These are phyloP conservation scores for Eimeria praecox DNA, from an alignment of 169 alveolate species.

Conservation along the genomic window DNA sequence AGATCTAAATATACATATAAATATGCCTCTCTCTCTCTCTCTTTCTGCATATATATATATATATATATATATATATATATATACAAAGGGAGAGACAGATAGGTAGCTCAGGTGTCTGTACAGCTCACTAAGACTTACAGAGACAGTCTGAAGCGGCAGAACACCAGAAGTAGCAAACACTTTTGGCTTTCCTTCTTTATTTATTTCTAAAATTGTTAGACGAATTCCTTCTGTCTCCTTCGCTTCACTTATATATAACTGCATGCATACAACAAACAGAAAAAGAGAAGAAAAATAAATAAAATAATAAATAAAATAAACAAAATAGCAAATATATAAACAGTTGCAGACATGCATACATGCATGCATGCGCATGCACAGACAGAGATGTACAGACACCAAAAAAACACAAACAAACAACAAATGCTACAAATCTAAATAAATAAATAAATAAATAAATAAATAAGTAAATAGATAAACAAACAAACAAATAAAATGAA, in stretches of 20 bases:
- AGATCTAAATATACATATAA: too few relatives aligned
- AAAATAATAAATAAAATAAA: too few relatives aligned
- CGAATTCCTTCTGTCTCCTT: not conserved
- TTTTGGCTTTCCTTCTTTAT: not conserved
- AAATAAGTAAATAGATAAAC: too few relatives aligned
- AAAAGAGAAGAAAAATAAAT: too few relatives aligned
- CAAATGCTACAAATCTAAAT: not conserved
- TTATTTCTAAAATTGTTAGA: not conserved
- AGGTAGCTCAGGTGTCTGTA: not conserved
- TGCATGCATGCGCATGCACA: not conserved
- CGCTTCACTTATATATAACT: too few relatives aligned
- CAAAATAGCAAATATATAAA: too few relatives aligned
- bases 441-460: too few relatives aligned
- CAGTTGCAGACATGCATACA: conserved; percentile 3
- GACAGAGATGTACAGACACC: not conserved
- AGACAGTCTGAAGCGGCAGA: not conserved
- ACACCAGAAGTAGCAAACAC: not conserved
- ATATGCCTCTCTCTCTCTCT: not conserved
- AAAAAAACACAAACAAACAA: too few relatives aligned
- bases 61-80: too few relatives aligned
- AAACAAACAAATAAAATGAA: too few relatives aligned
- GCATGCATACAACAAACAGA: too few relatives aligned
- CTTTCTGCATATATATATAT: not conserved
- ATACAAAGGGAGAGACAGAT: too few relatives aligned
- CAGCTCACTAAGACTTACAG: not conserved